Percentiles rank a stretch among this genome's conserved stretches.
Conservation (phyloP, 2,329 filamentous ascomycete species). For the Arthrinium puccinioides region DNA sequence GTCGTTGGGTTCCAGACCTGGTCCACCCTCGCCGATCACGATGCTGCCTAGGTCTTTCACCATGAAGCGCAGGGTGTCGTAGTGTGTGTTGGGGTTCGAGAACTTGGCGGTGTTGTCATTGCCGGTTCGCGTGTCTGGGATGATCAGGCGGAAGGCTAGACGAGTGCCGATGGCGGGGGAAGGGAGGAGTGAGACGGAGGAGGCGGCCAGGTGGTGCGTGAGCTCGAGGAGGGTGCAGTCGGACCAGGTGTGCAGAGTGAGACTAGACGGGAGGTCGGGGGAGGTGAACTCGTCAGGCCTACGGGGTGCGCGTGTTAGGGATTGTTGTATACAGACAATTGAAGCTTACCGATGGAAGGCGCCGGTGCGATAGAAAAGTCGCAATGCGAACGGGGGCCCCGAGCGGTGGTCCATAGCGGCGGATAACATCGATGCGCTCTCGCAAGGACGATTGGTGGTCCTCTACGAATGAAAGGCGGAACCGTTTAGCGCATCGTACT, state of each 20-base stretch:
- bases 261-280: slow-evolving; percentile 51
- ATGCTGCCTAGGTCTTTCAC: slow-evolving; percentile 79
- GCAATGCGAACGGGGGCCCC: slow-evolving; percentile 75
- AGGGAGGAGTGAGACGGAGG: slow-evolving; percentile 63
- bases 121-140: slow-evolving; percentile 38
- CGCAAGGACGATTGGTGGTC: no score
- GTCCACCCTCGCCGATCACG: slow-evolving; percentile 58
- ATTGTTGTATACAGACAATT: background rate
- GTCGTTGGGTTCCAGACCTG: slow-evolving; percentile 24
- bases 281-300: slow-evolving; percentile 66
- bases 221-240: slow-evolving; percentile 77
- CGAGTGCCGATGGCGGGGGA: slow-evolving; percentile 72
- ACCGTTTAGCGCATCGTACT: no score
- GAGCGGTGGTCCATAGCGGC: slow-evolving; percentile 56
- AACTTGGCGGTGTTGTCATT: slow-evolving; percentile 24
- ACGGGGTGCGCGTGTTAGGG: background rate
- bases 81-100: background rate
- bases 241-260: slow-evolving; percentile 82
- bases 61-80: slow-evolving; percentile 50
- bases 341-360: slow-evolving; percentile 59
- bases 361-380: slow-evolving; percentile 73
- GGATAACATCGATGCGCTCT: no score
- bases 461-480: no score
- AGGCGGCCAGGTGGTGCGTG: slow-evolving; percentile 64
- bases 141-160: slow-evolving; percentile 81